A percentile compares a stretch with the other conserved stretches of the same genome.
Conservation (phyloP, 1,284 basidiomycete species). For the Coniophora puteana region DNA sequence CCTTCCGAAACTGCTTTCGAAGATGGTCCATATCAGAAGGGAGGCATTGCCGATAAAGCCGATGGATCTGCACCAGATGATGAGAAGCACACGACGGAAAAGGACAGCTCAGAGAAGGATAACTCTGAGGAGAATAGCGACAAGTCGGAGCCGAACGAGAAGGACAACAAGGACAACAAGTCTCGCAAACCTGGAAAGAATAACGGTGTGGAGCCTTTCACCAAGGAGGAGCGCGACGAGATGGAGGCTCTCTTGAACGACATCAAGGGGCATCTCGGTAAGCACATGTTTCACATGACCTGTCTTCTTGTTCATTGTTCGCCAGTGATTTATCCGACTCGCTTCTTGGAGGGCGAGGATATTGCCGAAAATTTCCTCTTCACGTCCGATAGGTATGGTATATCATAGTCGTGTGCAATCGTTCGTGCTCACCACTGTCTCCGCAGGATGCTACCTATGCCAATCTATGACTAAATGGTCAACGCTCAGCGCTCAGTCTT, state of each 20-base stretch:
- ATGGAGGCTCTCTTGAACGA: conserved; percentile 83
- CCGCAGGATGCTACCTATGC: conserved; percentile 47
- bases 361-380: conserved; percentile 88
- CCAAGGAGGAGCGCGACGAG: conserved; percentile 79
- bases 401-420: conserved; percentile 1
- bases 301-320: background rate
- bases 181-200: conserved; percentile 24
- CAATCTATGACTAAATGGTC: conserved; percentile 46
- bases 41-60: conserved; percentile 17
- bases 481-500: too few species aligned
- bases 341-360: conserved; percentile 86
- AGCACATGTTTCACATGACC: conserved; percentile 18
- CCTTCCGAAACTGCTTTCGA: conserved; percentile 58
- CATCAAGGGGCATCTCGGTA: conserved; percentile 82
- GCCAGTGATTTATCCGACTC: conserved; percentile 75
- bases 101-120: conserved; percentile 17
- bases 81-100: too few species aligned
- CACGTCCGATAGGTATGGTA: conserved; percentile 72
- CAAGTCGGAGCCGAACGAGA: conserved; percentile 9
- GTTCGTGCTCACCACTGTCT: conserved; percentile 5
- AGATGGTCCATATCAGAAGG: conserved; percentile 25
- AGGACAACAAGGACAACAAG: conserved; percentile 21
- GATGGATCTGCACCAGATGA: too few species aligned
- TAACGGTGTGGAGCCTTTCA: conserved; percentile 66
- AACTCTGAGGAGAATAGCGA: conserved; percentile 17